These are phyloP conservation scores for Diaporthe destruens DNA, from an alignment of 2,329 filamentous ascomycete species.

Conservation along the genomic window DNA sequence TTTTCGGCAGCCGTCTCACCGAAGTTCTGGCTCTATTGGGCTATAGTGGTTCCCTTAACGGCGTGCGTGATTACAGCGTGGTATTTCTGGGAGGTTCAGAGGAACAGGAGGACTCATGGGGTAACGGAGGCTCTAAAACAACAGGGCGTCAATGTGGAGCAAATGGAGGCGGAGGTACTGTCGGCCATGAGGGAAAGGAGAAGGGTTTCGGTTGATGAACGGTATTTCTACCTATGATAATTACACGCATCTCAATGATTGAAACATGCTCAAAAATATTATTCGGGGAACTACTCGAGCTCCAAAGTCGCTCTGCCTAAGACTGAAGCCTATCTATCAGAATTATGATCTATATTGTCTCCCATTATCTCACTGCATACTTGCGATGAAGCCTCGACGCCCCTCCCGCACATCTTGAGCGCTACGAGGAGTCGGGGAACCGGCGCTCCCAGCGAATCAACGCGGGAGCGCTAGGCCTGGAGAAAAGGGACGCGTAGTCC, in stretches of 20 bases:
- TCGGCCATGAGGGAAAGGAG: not conserved
- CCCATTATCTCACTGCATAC: not conserved
- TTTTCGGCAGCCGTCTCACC: not conserved
- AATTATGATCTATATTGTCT: not conserved
- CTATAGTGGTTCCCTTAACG: not conserved
- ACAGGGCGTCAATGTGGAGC: not conserved
- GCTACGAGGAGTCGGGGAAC: not conserved
- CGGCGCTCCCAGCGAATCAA: slow-evolving; percentile 52
- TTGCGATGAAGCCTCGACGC: not conserved
- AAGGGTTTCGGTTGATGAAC: not conserved
- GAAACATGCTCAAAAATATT: not conserved
- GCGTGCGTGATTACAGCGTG: not conserved
- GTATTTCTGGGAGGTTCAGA: not conserved
- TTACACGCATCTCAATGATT: not conserved
- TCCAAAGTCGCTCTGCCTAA: not conserved
- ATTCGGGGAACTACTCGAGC: not conserved
- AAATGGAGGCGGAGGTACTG: not conserved
- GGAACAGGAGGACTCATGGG: not conserved
- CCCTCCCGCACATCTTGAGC: accelerated
- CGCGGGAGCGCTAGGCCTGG: slow-evolving; percentile 51
- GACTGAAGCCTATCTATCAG: not conserved
- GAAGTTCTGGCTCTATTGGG: slow-evolving; percentile 1
- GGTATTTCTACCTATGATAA: not conserved
- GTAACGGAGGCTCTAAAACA: not conserved
- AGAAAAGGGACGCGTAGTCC: slow-evolving; percentile 69